A percentile compares a stretch with the other conserved stretches of the same genome.
phyloP scores from a whole-genome alignment of 2,329 filamentous ascomycete species.

The Phaeosphaeriaceae sp. region DNA sequence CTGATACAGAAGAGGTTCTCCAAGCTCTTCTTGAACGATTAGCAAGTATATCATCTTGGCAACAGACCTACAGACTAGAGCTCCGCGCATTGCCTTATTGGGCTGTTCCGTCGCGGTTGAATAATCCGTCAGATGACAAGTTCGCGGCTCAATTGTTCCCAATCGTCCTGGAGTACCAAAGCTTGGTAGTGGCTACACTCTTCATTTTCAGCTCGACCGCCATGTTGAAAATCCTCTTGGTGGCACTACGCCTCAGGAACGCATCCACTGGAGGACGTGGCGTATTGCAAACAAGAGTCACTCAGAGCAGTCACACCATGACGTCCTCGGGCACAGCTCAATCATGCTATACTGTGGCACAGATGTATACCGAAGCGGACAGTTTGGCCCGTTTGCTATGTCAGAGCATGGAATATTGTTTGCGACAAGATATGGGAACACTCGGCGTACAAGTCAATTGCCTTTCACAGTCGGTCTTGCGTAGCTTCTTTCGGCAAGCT shows the following conservation, averaged over 20 bases:
- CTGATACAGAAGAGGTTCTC: not conserved
- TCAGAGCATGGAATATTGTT: constrained; percentile 8
- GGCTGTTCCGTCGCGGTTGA: constrained; percentile 1
- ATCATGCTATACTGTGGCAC: no score
- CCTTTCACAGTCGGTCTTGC: constrained; percentile 6
- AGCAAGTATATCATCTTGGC: not conserved
- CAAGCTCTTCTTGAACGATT: not conserved
- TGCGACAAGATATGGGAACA: constrained; percentile 10
- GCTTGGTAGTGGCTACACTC: not conserved
- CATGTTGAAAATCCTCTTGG: constrained; percentile 1
- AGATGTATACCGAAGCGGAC: not conserved
- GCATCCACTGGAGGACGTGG: no score
- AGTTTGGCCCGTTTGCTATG: constrained; percentile 9
- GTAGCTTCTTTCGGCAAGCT: constrained; percentile 3
- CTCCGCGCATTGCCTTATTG: not conserved
- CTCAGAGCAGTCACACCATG: no score
- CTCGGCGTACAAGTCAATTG: constrained; percentile 8
- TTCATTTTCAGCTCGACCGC: constrained; percentile 3
- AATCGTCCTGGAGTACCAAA: constrained; percentile 4
- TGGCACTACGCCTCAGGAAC: not conserved
- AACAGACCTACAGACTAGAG: not conserved
- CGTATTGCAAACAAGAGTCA: no score
- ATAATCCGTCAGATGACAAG: constrained; percentile 8
- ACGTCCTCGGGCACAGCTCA: no score
- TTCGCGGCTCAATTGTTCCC: constrained; percentile 7